Conservation (phyloP, 805 yeast species). For the Nakazawaea ishiwadae region DNA sequence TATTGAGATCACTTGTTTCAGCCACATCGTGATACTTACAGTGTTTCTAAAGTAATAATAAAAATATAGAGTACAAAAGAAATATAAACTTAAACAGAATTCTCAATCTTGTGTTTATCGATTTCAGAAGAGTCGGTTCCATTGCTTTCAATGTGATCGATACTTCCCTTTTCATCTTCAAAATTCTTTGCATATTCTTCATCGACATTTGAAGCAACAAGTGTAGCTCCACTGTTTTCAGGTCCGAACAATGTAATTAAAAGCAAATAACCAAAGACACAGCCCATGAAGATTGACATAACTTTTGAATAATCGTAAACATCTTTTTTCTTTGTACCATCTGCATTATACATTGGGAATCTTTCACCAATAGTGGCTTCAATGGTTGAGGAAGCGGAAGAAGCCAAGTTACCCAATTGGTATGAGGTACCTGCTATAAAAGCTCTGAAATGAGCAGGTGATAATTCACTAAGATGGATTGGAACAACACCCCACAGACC, state of each 20-base stretch:
- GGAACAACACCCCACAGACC: constrained; percentile 72
- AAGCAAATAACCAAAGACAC: constrained; percentile 51
- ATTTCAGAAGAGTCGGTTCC: background rate
- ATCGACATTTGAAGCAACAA: constrained; percentile 12
- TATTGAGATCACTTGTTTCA: too few species aligned
- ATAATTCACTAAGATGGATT: constrained; percentile 54
- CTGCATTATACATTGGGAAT: constrained; percentile 35
- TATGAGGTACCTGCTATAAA: constrained; percentile 61
- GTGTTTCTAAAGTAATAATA: too few species aligned
- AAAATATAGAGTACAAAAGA: too few species aligned
- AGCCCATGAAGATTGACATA: constrained; percentile 65
- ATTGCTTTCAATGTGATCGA: constrained; percentile 6
- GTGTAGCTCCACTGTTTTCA: constrained; percentile 39
- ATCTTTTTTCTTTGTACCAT: constrained; percentile 23
- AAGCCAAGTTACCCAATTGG: constrained; percentile 65
- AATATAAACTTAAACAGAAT: background rate
- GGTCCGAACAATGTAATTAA: constrained; percentile 54
- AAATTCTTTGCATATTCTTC: background rate
- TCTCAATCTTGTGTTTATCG: background rate
- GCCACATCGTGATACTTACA: too few species aligned
- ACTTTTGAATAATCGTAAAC: constrained; percentile 51
- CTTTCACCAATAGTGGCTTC: constrained; percentile 58
- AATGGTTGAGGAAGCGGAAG: constrained; percentile 66
- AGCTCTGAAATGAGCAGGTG: constrained; percentile 59
- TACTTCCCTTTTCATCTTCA: constrained; percentile 6